These are phyloP conservation scores for Torulaspora indica DNA, from an alignment of 805 yeast species.

Conservation along the genomic window DNA sequence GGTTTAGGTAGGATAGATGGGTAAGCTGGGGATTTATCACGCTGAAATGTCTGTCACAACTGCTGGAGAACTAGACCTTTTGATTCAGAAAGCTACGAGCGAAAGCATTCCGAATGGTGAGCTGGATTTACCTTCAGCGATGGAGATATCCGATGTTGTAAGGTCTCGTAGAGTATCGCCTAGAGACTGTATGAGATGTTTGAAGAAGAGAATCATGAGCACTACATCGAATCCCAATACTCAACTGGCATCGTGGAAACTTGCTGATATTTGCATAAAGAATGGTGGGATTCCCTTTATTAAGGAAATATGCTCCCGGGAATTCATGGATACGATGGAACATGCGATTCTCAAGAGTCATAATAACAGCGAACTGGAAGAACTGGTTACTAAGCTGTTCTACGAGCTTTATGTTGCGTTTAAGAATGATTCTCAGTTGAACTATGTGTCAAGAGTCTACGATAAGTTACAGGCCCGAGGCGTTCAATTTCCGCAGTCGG, in stretches of 20 bases:
- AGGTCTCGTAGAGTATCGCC: slow-evolving; percentile 76
- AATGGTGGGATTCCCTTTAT: slow-evolving; percentile 88
- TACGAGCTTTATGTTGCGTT: slow-evolving; percentile 78
- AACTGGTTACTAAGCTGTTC: slow-evolving; percentile 55
- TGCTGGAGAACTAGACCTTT: slow-evolving; percentile 46
- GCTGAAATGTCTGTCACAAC: slow-evolving; percentile 27
- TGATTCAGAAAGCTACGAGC: slow-evolving; percentile 73
- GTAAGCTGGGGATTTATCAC: neutral
- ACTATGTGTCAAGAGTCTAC: slow-evolving; percentile 60
- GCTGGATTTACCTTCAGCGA: slow-evolving; percentile 63
- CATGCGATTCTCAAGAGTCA: slow-evolving; percentile 39
- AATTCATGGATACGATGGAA: slow-evolving; percentile 76
- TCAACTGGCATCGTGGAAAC: slow-evolving; percentile 66
- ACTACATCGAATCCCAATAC: slow-evolving; percentile 69
- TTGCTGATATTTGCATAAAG: slow-evolving; percentile 82
- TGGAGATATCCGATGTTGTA: slow-evolving; percentile 83
- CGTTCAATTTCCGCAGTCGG: slow-evolving; percentile 55
- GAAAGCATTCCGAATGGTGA: slow-evolving; percentile 92
- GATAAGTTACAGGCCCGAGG: slow-evolving; percentile 57
- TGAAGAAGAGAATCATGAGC: slow-evolving; percentile 64
- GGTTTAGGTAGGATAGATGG: neutral
- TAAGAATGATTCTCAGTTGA: slow-evolving; percentile 58
- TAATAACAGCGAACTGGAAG: slow-evolving; percentile 51
- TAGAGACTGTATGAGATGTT: slow-evolving; percentile 76
- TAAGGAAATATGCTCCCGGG: slow-evolving; percentile 71